These are phyloP conservation scores for Penicillium longicatenatum DNA, from an alignment of 495 filamentous ascomycete species.

Conservation along the genomic window DNA sequence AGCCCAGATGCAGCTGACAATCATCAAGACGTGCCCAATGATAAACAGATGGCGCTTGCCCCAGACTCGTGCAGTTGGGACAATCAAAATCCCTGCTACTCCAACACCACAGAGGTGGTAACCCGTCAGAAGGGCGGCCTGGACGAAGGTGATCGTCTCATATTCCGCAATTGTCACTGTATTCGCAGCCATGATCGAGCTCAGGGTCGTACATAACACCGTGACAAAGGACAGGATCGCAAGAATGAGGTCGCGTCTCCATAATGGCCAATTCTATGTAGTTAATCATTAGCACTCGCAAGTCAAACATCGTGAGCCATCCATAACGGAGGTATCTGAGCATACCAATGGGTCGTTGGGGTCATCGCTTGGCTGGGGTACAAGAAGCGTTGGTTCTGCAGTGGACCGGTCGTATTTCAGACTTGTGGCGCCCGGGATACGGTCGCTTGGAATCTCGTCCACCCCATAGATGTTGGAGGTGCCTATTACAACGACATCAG, in stretches of 20 bases:
- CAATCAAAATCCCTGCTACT: slow-evolving; percentile 76
- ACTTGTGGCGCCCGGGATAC: slow-evolving; percentile 36
- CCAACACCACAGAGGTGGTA: slow-evolving; percentile 86
- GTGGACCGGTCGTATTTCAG: slow-evolving; percentile 76
- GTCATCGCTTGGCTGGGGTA: slow-evolving; percentile 78
- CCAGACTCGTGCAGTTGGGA: slow-evolving; percentile 87
- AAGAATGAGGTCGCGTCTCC: slow-evolving; percentile 81
- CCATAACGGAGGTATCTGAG: not conserved
- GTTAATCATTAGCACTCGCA: slow-evolving; percentile 9
- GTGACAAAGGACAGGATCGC: slow-evolving; percentile 74
- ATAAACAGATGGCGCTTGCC: slow-evolving; percentile 89
- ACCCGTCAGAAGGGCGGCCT: slow-evolving; percentile 80
- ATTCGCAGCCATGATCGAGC: slow-evolving; percentile 84
- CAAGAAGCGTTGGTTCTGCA: slow-evolving; percentile 67
- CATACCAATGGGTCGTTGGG: slow-evolving; percentile 75
- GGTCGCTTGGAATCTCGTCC: slow-evolving; percentile 42
- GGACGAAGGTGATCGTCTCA: slow-evolving; percentile 62
- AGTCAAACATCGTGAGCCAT: not conserved
- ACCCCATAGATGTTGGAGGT: slow-evolving; percentile 67
- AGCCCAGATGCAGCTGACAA: slow-evolving; percentile 74
- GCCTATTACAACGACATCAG: slow-evolving; percentile 41
- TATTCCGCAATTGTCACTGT: slow-evolving; percentile 68
- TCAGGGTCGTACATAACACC: slow-evolving; percentile 77
- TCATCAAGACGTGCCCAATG: slow-evolving; percentile 72
- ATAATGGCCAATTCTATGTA: slow-evolving; percentile 82